A percentile compares a stretch with the other conserved stretches of the same genome.
Evolutionary conservation across 306 rosid genomes (phyloP).

Genomic region (Rubus idaeus): DNA sequence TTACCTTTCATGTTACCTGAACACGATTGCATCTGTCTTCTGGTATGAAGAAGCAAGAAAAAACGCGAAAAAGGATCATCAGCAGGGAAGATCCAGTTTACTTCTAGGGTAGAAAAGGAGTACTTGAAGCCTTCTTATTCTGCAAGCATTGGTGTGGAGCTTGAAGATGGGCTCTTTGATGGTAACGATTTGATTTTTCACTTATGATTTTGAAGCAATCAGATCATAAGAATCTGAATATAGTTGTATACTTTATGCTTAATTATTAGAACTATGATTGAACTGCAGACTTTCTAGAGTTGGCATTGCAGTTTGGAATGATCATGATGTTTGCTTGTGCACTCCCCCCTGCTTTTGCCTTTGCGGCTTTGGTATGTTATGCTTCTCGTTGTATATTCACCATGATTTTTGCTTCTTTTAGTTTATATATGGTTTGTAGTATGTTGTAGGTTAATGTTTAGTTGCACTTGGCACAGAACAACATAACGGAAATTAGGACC

Average conservation of each 20-base stretch:
- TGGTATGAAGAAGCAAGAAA: conserved; percentile 59
- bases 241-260: conserved; percentile 13
- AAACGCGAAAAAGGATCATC: conserved; percentile 60
- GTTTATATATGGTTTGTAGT: conserved; percentile 19
- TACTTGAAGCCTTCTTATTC: conserved; percentile 87
- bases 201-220: background rate
- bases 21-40: conserved; percentile 26
- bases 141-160: conserved; percentile 91
- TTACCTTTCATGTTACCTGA: conserved; percentile 19
- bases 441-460: conserved; percentile 20
- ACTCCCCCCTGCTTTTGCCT: conserved; percentile 87
- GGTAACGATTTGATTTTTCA: conserved; percentile 42
- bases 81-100: conserved; percentile 57
- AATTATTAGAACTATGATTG: conserved; percentile 9
- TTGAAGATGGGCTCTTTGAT: conserved; percentile 96
- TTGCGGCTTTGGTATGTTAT: conserved; percentile 71
- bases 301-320: conserved; percentile 96
- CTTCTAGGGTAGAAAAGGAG: conserved; percentile 93
- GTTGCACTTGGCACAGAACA: conserved; percentile 54
- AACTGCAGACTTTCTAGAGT: conserved; percentile 84
- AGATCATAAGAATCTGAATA: background rate
- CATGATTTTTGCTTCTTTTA: background rate
- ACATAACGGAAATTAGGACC: conserved; percentile 87
- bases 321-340: conserved; percentile 98
- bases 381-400: conserved; percentile 12